Base-by-base conservation (phyloP, 1,284 basidiomycete genomes). In the Moesziomyces antarcticus region DNA sequence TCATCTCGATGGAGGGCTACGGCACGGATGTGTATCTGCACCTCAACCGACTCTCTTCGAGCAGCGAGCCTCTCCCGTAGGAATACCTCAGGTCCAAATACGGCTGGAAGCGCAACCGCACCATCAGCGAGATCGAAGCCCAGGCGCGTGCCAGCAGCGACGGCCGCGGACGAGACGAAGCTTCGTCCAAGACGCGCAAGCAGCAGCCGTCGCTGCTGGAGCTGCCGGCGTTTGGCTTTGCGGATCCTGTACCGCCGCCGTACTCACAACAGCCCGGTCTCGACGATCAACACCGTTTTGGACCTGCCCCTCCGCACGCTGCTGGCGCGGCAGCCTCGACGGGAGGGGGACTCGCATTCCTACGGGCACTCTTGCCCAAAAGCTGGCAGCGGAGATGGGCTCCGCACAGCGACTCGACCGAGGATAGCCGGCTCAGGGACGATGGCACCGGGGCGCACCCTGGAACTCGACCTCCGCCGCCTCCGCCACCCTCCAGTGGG, bases 1-100 rank as follows among this genome's bases (percentile, higher is more conserved):
- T 99, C 58, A 98, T 99, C 77, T 93, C 94, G 46, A 98, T 99
- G 96, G 95, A 98, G 75, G 94, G 94, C 13, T 82, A 82, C 57
- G 79, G 82, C 37, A 82, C 81, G 10, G 81, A 82, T 47, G 91
- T 94, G 1, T 95, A 95, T 82, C 92, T 95, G 72, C 93, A 94
- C 83, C 86, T 95, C 54, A 95, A 94, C 82, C 88, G 91, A 56
- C 87, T 95, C 18, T 85, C 84, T 7, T 83, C 83, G 47, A 82
- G 79, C 70, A 84, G 83, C 51, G 86, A 86, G 70, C 86, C 86
- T 21, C 78, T 86, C 33, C 85, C 85, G 70, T 86, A 74, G 72
- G 67, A 73, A 69, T 65, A 60, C 63, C 62, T 58, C 66, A 67
- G 72, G 72, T 74, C 72, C 67, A 74, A 74, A 66, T 66, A 63